Conservation (phyloP, 2,329 filamentous ascomycete species). For the Trichothecium roseum region DNA sequence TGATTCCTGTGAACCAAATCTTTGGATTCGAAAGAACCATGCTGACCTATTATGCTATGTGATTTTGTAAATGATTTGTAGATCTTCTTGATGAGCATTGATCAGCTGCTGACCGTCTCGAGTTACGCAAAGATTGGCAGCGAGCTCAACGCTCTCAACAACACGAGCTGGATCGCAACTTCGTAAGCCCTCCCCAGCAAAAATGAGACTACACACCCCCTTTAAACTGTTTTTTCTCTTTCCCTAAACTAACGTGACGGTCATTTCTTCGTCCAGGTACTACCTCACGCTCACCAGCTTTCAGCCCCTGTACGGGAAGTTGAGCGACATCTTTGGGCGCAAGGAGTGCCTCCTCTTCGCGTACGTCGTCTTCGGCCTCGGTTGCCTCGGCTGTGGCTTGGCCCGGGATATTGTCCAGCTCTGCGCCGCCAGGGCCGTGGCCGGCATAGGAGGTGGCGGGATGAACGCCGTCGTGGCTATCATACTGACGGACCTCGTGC, state of each 20-base stretch:
- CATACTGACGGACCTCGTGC: slow-evolving; percentile 56
- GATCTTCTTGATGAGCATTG: slow-evolving; percentile 63
- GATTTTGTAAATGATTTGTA: slow-evolving; percentile 24
- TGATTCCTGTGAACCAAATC: neutral
- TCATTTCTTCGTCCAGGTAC: slow-evolving; percentile 41
- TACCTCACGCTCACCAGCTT: slow-evolving; percentile 66
- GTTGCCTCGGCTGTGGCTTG: slow-evolving; percentile 53
- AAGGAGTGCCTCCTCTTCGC: slow-evolving; percentile 55
- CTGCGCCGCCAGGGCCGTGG: slow-evolving; percentile 47
- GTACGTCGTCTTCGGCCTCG: slow-evolving; percentile 54
- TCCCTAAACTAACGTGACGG: too few relatives aligned
- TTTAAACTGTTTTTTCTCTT: too few relatives aligned
- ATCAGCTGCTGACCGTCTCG: slow-evolving; percentile 70
- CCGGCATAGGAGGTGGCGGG: slow-evolving; percentile 55
- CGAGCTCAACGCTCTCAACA: slow-evolving; percentile 63
- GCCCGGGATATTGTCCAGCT: slow-evolving; percentile 54
- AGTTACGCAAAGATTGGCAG: slow-evolving; percentile 70
- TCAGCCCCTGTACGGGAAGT: slow-evolving; percentile 63
- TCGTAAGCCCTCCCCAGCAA: slow-evolving; percentile 17
- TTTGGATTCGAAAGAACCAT: too few relatives aligned
- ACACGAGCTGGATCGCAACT: slow-evolving; percentile 63
- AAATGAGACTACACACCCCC: too few relatives aligned
- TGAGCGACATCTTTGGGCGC: slow-evolving; percentile 61
- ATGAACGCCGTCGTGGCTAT: slow-evolving; percentile 63
- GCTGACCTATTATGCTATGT: too few relatives aligned